Evolutionary conservation across 1,284 basidiomycete genomes (phyloP).

Genomic region (Phaffia rhodozyma): DNA sequence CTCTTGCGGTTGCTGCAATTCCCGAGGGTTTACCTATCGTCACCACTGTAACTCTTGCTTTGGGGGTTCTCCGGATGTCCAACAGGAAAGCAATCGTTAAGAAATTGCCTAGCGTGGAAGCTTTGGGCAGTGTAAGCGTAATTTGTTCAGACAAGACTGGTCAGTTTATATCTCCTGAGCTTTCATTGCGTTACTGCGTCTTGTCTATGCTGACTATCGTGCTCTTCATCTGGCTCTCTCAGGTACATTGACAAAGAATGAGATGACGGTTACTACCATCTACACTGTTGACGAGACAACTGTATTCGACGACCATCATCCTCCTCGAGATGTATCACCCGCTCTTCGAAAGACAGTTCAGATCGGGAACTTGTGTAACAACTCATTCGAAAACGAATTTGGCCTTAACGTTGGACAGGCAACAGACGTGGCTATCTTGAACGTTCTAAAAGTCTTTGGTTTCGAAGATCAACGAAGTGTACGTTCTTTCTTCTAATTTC

Average conservation of each 20-base stretch:
- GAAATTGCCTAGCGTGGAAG: constrained; percentile 88
- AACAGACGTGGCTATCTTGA: constrained; percentile 85
- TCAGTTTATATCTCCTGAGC: constrained; percentile 14
- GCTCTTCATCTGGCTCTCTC: background rate
- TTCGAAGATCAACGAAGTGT: constrained; percentile 59
- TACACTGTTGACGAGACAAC: constrained; percentile 76
- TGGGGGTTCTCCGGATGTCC: constrained; percentile 88
- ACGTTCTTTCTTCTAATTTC: constrained; percentile 26
- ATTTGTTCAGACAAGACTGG: constrained; percentile 98
- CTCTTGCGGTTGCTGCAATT: constrained; percentile 90
- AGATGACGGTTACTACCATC: constrained; percentile 81
- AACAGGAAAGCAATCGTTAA: constrained; percentile 93
- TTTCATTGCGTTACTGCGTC: background rate
- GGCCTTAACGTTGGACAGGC: constrained; percentile 74
- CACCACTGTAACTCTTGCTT: constrained; percentile 88
- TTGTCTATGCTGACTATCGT: constrained; percentile 2
- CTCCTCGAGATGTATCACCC: constrained; percentile 25
- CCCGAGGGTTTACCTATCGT: constrained; percentile 95
- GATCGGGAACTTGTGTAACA: constrained; percentile 44
- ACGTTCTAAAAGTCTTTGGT: constrained; percentile 60
- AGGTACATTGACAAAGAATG: constrained; percentile 93
- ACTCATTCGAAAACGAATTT: constrained; percentile 52
- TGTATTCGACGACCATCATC: constrained; percentile 47
- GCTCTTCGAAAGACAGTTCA: constrained; percentile 58
- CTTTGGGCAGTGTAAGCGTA: constrained; percentile 83